Percentiles rank a stretch among this genome's conserved stretches.
These are phyloP conservation scores for Zoysia japonica DNA, from an alignment of 176 grass and related monocot species.

Conservation along the genomic window DNA sequence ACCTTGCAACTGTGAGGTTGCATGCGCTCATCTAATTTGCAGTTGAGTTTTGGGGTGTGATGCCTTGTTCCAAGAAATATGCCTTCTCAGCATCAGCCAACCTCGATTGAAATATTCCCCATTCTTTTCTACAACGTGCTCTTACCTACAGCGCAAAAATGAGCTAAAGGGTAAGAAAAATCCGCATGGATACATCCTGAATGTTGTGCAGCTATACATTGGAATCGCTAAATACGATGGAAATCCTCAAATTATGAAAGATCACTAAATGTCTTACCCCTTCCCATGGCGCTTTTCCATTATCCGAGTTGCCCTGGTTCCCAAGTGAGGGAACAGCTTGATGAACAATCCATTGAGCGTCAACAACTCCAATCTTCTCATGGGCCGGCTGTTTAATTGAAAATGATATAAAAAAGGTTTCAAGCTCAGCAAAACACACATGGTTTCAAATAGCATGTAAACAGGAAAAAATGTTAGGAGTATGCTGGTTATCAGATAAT, in stretches of 20 bases:
- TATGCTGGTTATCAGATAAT: background rate
- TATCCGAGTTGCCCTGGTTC: slow-evolving; percentile 79
- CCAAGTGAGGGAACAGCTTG: slow-evolving; percentile 87
- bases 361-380: slow-evolving; percentile 98
- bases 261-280: slow-evolving; percentile 55
- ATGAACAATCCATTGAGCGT: slow-evolving; percentile 99
- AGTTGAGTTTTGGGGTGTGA: slow-evolving; percentile 59
- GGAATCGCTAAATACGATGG: background rate
- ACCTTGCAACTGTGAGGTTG: background rate
- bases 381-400: slow-evolving; percentile 82
- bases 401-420: slow-evolving; percentile 28
- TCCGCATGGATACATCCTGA: background rate
- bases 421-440: slow-evolving; percentile 17
- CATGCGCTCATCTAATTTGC: slow-evolving; percentile 42
- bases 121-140: slow-evolving; percentile 86
- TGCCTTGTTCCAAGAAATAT: slow-evolving; percentile 73
- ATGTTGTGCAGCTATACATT: background rate
- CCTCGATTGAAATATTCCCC: slow-evolving; percentile 81
- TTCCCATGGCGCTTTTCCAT: slow-evolving; percentile 89
- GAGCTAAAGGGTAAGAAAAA: slow-evolving; percentile 13
- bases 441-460: slow-evolving; percentile 18
- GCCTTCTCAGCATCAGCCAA: slow-evolving; percentile 74
- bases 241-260: background rate
- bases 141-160: slow-evolving; percentile 52
- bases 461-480: background rate